Percentiles rank a stretch among this genome's conserved stretches.
phyloP scores from a whole-genome alignment of 2,329 filamentous ascomycete species.

The Pseudonectria foliicola region DNA sequence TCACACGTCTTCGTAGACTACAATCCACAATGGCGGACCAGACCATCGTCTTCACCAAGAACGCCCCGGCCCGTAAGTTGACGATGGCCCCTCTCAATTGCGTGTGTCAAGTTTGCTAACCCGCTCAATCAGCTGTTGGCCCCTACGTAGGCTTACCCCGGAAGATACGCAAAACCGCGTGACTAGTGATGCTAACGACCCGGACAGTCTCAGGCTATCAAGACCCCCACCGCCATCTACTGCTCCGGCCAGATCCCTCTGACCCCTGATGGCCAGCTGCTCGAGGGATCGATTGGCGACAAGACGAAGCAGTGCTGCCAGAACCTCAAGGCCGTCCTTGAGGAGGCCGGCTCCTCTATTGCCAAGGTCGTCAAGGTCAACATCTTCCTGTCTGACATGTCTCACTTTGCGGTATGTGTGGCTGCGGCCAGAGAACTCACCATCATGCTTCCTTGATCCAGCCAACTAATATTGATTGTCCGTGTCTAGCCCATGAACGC shows the following conservation, averaged over 20 bases:
- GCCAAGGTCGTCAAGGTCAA: conserved; percentile 82
- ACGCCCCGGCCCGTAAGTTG: conserved; percentile 51
- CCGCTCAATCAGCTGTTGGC: conserved; percentile 42
- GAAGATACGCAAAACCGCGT: neutral
- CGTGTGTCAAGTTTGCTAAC: conserved; percentile 4
- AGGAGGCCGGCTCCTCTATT: conserved; percentile 71
- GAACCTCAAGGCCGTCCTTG: conserved; percentile 78
- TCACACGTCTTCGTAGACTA: conserved; percentile 26
- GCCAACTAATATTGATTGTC: neutral
- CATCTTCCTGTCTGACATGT: conserved; percentile 90
- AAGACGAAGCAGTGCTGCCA: conserved; percentile 58
- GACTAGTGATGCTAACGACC: conserved; percentile 8
- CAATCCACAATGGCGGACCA: conserved; percentile 40
- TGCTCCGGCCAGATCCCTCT: conserved; percentile 68
- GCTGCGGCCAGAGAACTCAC: no score
- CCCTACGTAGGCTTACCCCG: conserved; percentile 48
- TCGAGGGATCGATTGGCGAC: conserved; percentile 55
- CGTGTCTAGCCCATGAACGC: conserved; percentile 64
- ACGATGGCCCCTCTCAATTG: neutral
- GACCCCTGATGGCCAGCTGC: conserved; percentile 47
- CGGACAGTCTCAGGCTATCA: conserved; percentile 56
- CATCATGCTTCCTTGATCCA: no score
- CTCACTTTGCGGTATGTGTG: conserved; percentile 60
- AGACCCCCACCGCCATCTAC: conserved; percentile 58
- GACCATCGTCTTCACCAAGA: conserved; percentile 48